Evolutionary conservation across 2,329 filamentous ascomycete genomes (phyloP).

Genomic region (Penicillium sp.): DNA sequence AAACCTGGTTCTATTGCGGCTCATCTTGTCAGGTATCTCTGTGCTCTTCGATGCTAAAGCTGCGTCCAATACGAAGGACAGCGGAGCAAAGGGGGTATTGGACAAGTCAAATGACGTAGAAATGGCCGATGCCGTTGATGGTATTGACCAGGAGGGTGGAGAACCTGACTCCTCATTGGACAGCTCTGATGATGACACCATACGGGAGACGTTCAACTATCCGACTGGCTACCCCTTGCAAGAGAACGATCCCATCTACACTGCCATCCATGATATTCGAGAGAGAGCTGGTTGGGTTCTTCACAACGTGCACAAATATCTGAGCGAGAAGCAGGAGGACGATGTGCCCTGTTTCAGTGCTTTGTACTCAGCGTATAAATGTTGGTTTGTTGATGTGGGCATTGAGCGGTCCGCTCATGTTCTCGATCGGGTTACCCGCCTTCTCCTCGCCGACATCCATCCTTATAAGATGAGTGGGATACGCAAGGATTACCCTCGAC

Average conservation of each 20-base stretch:
- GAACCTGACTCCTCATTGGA: conserved; percentile 59
- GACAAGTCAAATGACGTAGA: conserved; percentile 46
- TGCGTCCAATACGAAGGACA: conserved; percentile 60
- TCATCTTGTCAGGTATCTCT: conserved; percentile 90
- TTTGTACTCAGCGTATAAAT: conserved; percentile 87
- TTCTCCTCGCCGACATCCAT: conserved; percentile 84
- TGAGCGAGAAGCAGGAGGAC: conserved; percentile 85
- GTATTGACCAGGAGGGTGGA: conserved; percentile 38
- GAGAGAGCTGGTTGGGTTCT: conserved; percentile 79
- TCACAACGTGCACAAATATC: conserved; percentile 82
- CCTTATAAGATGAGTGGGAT: conserved; percentile 95
- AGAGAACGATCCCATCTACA: conserved; percentile 68
- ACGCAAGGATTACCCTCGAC: conserved; percentile 88
- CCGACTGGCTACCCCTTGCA: conserved; percentile 83
- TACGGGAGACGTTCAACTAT: conserved; percentile 86
- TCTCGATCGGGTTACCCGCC: conserved; percentile 80
- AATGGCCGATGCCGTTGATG: conserved; percentile 54
- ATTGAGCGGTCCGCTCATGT: conserved; percentile 95
- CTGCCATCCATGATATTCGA: conserved; percentile 77
- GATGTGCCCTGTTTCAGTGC: conserved; percentile 95
- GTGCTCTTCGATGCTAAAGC: conserved; percentile 83
- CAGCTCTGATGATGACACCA: conserved; percentile 62
- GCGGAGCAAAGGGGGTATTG: conserved; percentile 45
- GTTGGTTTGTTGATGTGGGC: conserved; percentile 97
- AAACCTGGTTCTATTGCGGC: conserved; percentile 81